Conservation (phyloP, 129 eudicot genomes). For the Saposhnikovia divaricata region DNA sequence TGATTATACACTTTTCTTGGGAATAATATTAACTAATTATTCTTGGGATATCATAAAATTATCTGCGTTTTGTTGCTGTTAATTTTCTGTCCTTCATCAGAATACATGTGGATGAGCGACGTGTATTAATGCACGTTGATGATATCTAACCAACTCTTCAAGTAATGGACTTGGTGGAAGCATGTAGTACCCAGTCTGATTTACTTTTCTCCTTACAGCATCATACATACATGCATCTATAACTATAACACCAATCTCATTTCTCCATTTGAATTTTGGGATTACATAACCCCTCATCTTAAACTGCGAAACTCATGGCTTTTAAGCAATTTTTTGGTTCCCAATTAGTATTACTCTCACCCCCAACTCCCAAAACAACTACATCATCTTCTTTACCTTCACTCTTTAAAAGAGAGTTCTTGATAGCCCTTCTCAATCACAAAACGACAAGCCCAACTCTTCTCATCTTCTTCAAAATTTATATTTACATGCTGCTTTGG, state of each 20-base stretch:
- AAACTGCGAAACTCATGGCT: too few relatives aligned
- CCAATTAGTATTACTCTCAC: too few relatives aligned
- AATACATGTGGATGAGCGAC: not conserved
- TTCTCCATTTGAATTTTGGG: not conserved
- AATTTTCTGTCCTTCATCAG: too few relatives aligned
- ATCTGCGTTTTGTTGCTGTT: too few relatives aligned
- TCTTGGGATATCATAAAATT: too few relatives aligned
- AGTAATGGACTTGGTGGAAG: not conserved
- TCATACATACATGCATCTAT: not conserved
- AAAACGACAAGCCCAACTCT: constrained; percentile 12
- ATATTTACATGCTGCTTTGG: constrained; percentile 46
- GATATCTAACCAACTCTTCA: not conserved
- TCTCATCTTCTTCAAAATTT: constrained; percentile 13
- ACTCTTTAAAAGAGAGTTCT: constrained; percentile 18
- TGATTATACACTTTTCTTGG: too few relatives aligned
- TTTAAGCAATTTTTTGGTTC: too few relatives aligned
- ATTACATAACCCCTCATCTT: not conserved
- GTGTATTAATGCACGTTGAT: not conserved
- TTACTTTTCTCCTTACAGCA: too few relatives aligned
- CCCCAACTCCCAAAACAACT: constrained; percentile 67
- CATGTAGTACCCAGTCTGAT: not conserved
- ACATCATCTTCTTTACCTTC: constrained; percentile 19
- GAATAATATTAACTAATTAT: too few relatives aligned
- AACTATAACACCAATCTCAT: not conserved
- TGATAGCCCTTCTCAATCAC: constrained; percentile 30